Evolutionary conservation across 306 rosid species (phyloP).

Genomic region (Luffa aegyptiaca): DNA sequence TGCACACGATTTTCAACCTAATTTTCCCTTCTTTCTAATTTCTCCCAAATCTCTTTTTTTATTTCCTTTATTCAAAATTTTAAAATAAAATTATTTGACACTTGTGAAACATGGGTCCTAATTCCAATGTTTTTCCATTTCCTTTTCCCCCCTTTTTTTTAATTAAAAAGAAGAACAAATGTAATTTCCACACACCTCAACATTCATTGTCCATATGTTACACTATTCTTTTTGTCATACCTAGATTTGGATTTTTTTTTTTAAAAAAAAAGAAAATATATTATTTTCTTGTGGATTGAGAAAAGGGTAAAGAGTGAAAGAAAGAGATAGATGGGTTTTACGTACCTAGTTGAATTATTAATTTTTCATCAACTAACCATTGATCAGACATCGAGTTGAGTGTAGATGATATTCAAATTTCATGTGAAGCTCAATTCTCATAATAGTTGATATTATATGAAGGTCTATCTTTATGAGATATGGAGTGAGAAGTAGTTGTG

Average conservation of each 20-base stretch:
- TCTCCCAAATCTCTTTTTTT: background rate
- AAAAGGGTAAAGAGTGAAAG: background rate
- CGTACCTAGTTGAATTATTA: too few relatives aligned
- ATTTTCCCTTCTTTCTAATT: slow-evolving; percentile 7
- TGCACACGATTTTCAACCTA: slow-evolving; percentile 74
- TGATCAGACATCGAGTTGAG: background rate
- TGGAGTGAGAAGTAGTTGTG: background rate
- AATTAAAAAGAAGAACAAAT: background rate
- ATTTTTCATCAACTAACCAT: background rate
- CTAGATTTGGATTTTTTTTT: background rate
- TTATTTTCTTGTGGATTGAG: background rate
- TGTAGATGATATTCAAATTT: too few relatives aligned
- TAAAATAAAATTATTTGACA: background rate
- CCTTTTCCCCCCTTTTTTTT: background rate
- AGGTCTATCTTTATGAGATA: background rate
- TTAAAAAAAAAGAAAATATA: too few relatives aligned
- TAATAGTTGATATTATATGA: background rate
- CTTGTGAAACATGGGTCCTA: slow-evolving; percentile 15
- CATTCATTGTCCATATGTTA: background rate
- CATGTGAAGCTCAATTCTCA: background rate
- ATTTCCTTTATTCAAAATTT: background rate
- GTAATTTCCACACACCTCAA: background rate
- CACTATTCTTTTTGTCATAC: background rate
- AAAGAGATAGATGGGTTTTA: background rate
- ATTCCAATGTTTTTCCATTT: slow-evolving; percentile 14